Conservation (phyloP, 345 rosid species). For the Citrus cavaleriei region DNA sequence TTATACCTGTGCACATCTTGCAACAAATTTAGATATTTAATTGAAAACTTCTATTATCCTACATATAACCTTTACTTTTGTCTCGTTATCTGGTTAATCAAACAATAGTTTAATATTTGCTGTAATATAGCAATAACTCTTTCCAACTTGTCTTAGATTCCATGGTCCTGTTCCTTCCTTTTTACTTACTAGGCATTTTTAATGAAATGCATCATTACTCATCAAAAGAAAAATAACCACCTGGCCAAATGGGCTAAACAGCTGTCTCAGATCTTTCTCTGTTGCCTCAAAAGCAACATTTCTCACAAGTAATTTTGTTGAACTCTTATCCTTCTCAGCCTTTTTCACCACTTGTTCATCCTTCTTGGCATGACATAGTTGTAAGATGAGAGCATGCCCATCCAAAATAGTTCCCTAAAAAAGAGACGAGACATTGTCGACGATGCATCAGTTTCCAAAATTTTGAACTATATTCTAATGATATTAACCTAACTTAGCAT, state of each 20-base stretch:
- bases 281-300: conserved; percentile 98
- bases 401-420: conserved; percentile 85
- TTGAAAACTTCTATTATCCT: background rate
- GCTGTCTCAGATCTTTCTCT: conserved; percentile 78
- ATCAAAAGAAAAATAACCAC: conserved; percentile 26
- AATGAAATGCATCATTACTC: background rate
- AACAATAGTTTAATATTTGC: no score
- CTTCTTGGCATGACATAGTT: conserved; percentile 72
- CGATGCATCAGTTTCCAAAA: background rate
- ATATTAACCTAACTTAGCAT: background rate
- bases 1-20: background rate
- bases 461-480: background rate
- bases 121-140: no score
- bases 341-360: conserved; percentile 53
- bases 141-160: no score
- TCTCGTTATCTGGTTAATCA: no score
- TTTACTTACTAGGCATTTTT: background rate
- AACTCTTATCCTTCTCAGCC: conserved; percentile 55
- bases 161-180: no score
- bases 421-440: background rate
- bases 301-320: conserved; percentile 76
- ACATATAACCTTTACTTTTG: no score
- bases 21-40: background rate
- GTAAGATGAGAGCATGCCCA: conserved; percentile 86
- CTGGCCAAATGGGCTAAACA: conserved; percentile 96